A percentile compares a stretch with the other conserved stretches of the same genome.
Evolutionary conservation across 2,329 filamentous ascomycete species (phyloP).

Genomic region (Microcyclospora pomicola): DNA sequence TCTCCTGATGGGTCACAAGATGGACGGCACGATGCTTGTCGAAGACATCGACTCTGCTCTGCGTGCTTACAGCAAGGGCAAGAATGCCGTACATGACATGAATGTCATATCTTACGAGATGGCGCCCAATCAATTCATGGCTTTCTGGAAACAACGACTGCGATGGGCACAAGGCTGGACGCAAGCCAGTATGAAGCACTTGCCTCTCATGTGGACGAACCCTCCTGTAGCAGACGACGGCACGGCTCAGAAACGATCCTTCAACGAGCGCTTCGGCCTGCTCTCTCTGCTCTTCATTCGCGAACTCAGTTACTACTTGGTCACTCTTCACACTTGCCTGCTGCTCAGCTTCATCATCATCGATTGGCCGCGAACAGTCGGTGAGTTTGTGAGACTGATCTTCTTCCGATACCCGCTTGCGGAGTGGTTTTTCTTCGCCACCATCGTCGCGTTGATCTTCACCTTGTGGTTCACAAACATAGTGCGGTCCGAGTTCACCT

Average conservation of each 20-base stretch:
- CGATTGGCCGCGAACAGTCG: constrained; percentile 27
- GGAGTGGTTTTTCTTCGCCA: constrained; percentile 28
- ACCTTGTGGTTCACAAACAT: constrained; percentile 34
- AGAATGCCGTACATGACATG: constrained; percentile 33
- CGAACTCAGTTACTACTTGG: constrained; percentile 35
- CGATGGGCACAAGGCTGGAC: constrained; percentile 38
- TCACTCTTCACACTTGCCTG: constrained; percentile 35
- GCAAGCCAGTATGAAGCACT: constrained; percentile 31
- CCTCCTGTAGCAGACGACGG: constrained; percentile 17
- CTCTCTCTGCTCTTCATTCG: constrained; percentile 33
- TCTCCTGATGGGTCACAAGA: constrained; percentile 31
- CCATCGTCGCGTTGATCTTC: constrained; percentile 29
- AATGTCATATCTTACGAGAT: constrained; percentile 37
- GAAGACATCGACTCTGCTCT: constrained; percentile 38
- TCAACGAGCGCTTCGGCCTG: constrained; percentile 30
- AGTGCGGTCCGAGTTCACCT: constrained; percentile 33
- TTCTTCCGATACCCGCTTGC: constrained; percentile 37
- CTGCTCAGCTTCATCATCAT: constrained; percentile 32
- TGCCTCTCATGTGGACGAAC: constrained; percentile 29
- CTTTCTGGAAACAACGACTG: constrained; percentile 37
- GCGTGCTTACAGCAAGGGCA: constrained; percentile 31
- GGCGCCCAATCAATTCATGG: constrained; percentile 30
- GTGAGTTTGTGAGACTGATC: constrained; percentile 27
- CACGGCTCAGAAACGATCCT: constrained; percentile 17
- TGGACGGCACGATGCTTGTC: constrained; percentile 37